Conservation (phyloP, 148 eudicot species). For the Amaranthus hypochondriacus region DNA sequence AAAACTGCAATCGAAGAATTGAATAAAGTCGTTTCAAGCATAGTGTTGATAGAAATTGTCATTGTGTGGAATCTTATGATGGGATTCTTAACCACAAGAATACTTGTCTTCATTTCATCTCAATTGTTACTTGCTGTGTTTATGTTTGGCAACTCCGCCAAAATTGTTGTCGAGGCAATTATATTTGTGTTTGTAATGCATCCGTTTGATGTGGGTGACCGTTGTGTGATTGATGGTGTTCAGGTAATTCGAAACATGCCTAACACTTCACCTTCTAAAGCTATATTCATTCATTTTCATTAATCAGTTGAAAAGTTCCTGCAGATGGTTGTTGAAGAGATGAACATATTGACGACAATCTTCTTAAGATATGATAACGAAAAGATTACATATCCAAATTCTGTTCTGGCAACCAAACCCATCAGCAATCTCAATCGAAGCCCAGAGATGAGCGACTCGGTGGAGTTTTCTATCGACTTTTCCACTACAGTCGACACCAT, state of each 20-base stretch:
- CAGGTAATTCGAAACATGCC: conserved; percentile 45
- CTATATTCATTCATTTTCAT: neutral
- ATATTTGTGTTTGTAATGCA: conserved; percentile 78
- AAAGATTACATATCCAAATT: conserved; percentile 72
- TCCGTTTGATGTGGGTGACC: conserved; percentile 90
- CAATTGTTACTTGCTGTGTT: conserved; percentile 66
- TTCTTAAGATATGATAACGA: conserved; percentile 72
- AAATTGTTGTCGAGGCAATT: conserved; percentile 67
- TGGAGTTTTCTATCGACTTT: conserved; percentile 68
- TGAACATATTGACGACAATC: conserved; percentile 86
- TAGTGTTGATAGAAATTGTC: conserved; percentile 35
- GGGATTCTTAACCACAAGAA: conserved; percentile 59
- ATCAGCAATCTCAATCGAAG: conserved; percentile 80
- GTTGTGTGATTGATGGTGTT: conserved; percentile 75
- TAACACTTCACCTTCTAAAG: neutral
- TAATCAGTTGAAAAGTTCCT: neutral
- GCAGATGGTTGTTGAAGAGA: conserved; percentile 90
- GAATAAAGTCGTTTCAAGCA: conserved; percentile 51
- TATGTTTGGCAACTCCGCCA: conserved; percentile 60
- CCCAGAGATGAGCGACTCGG: conserved; percentile 75
- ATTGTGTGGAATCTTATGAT: conserved; percentile 71
- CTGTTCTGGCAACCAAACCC: conserved; percentile 65
- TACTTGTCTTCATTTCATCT: conserved; percentile 67
- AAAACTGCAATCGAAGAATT: conserved; percentile 86
- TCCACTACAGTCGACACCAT: conserved; percentile 64